Evolutionary conservation across 768 basidiomycete species (phyloP), one percentile per base, ranked within the genome.

Genomic region (Suillus alpinus): DNA sequence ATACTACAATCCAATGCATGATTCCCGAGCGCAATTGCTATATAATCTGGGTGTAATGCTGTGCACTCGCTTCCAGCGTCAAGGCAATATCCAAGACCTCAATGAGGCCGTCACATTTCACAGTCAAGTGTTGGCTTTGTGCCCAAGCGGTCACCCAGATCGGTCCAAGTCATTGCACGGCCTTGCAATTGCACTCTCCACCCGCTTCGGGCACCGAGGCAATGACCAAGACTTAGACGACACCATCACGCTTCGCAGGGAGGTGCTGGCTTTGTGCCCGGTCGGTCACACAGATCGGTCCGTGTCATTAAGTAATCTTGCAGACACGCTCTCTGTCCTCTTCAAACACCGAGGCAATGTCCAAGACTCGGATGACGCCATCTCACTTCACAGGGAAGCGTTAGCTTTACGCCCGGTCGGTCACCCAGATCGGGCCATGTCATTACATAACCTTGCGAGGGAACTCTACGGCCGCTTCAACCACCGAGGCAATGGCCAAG

Each of bases 1-100:
- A 23, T 39, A 39, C 37, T 39, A 39, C 37, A 39, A 10, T 14
- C 10, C 2, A 13, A 14, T 39, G 12, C 37, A 39, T 39, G 37
- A 1, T 14, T 8, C 10, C 8, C 37, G 37, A 39, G 37, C 9
- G 14, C 12, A 14, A 4, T 39, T 39, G 4, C 7, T 39, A 59
- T 70, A 56, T 65, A 65, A 67, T 40, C 62, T 67, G 12, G 68
- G 62, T 26, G 40, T n/a, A 55, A 49, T 57, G 26, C 58, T 65
- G n/a, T 12, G 18, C 10, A 26, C 18, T 14, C 62, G 62, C n/a
- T 68, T 67, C 56, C 20, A 53, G n/a, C 51, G 55, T 40, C 46
- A 18, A n/a, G 56, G 65, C 23, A 32, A 37, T 6, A 10, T 3
- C 37, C 12, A 55, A 44, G 39, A 40, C n/a, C 23, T 34, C 18